Percentiles rank a stretch among this genome's conserved stretches.
Conservation (phyloP, 257 asterid genomes). For the Solanum tarijense region DNA sequence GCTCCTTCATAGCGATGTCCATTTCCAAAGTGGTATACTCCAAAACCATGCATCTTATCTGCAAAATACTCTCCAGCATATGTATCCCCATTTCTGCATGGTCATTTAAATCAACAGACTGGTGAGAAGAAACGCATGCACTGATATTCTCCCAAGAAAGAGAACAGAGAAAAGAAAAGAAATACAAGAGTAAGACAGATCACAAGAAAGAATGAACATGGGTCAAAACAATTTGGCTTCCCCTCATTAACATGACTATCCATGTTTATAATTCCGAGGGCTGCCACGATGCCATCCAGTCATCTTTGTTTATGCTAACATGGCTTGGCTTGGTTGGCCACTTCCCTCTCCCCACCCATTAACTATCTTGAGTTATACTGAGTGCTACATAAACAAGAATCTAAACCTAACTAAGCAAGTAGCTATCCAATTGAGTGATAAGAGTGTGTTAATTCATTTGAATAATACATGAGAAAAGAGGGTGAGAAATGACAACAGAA, state of each 20-base stretch:
- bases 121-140: neutral
- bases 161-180: neutral
- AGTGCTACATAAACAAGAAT: neutral
- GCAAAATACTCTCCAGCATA: slow-evolving; percentile 76
- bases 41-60: slow-evolving; percentile 74
- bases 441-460: neutral
- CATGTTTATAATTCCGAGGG: neutral
- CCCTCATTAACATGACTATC: neutral
- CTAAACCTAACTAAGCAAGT: neutral
- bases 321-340: neutral
- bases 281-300: neutral
- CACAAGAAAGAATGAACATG: neutral
- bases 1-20: slow-evolving; percentile 79
- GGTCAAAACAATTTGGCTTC: neutral
- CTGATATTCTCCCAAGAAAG: neutral
- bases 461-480: neutral
- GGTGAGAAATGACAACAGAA: neutral
- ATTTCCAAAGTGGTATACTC: slow-evolving; percentile 59
- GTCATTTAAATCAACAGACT: neutral
- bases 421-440: neutral
- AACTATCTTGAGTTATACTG: neutral
- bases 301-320: neutral
- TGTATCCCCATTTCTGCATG: slow-evolving; percentile 61
- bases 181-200: neutral
- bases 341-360: neutral